Conservation (phyloP, 2,329 filamentous ascomycete genomes). For the Colletotrichum incanum region DNA sequence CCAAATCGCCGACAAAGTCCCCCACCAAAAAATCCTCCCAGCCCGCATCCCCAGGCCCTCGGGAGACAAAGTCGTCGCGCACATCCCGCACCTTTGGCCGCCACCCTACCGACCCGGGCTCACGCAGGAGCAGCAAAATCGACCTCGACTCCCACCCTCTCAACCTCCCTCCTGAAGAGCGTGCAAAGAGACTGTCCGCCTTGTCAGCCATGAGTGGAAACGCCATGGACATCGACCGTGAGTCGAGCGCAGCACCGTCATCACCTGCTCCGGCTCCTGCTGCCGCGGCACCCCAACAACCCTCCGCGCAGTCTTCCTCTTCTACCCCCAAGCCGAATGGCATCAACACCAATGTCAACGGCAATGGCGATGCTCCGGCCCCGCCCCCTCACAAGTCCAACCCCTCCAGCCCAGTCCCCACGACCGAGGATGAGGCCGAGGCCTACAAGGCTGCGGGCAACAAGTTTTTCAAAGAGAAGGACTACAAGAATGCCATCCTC, state of each 20-base stretch:
- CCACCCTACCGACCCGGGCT: slow-evolving; percentile 64
- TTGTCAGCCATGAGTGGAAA: slow-evolving; percentile 72
- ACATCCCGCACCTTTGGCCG: slow-evolving; percentile 63
- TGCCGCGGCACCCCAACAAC: slow-evolving; percentile 53
- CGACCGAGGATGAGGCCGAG: slow-evolving; percentile 83
- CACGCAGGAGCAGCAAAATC: slow-evolving; percentile 66
- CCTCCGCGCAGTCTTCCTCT: slow-evolving; percentile 61
- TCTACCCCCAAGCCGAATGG: slow-evolving; percentile 69
- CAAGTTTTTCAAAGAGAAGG: slow-evolving; percentile 95
- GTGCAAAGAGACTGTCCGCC: slow-evolving; percentile 78
- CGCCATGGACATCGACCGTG: slow-evolving; percentile 85
- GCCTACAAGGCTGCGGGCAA: slow-evolving; percentile 94
- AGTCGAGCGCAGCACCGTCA: slow-evolving; percentile 67
- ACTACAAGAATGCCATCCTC: slow-evolving; percentile 88
- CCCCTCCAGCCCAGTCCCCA: slow-evolving; percentile 71
- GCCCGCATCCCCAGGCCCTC: slow-evolving; percentile 48
- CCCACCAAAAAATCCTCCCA: slow-evolving; percentile 56
- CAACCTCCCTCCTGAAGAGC: slow-evolving; percentile 91
- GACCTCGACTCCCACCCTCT: slow-evolving; percentile 87
- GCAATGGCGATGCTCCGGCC: slow-evolving; percentile 69
- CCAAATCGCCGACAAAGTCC: slow-evolving; percentile 49
- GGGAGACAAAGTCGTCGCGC: slow-evolving; percentile 58
- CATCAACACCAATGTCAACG: slow-evolving; percentile 60
- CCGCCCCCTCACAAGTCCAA: slow-evolving; percentile 82
- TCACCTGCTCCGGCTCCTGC: slow-evolving; percentile 66